A percentile compares a stretch with the other conserved stretches of the same genome.
phyloP scores from a whole-genome alignment of 768 basidiomycete species.

The Kwoniella sp. region DNA sequence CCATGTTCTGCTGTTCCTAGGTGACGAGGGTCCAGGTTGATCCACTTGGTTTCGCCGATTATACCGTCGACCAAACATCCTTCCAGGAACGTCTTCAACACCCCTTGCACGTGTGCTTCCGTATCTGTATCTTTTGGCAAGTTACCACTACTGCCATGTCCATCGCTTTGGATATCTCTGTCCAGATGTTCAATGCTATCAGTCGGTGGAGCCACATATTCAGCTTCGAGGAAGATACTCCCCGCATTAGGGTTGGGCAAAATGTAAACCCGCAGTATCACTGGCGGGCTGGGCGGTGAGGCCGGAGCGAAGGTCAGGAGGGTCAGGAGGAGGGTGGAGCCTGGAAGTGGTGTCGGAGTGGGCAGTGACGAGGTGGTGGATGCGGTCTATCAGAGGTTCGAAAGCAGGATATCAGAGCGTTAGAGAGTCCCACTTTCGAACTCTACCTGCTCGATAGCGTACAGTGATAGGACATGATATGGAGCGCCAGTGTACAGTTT shows the following conservation, averaged over 20 bases:
- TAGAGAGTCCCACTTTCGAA: too few relatives aligned
- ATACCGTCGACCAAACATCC: conserved; percentile 39
- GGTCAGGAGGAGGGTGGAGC: conserved; percentile 31
- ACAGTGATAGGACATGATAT: neutral
- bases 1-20: too few relatives aligned
- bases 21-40: neutral
- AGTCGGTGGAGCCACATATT: conserved; percentile 10
- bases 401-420: neutral
- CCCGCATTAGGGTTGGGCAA: conserved; percentile 27
- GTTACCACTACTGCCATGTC: neutral
- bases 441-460: too few relatives aligned
- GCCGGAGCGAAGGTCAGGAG: conserved; percentile 25
- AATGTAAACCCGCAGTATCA: conserved; percentile 35
- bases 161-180: neutral
- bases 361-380: conserved; percentile 35
- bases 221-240: conserved; percentile 40
- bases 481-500: neutral
- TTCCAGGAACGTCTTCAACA: conserved; percentile 33
- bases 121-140: too few relatives aligned
- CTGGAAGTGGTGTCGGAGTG: conserved; percentile 42
- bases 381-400: conserved; percentile 27
- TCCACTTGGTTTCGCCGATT: conserved; percentile 23
- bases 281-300: conserved; percentile 16
- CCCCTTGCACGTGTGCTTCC: neutral
- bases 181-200: neutral